Evolutionary conservation across 1,284 basidiomycete species (phyloP).

Genomic region (Sanghuangporus baumii): DNA sequence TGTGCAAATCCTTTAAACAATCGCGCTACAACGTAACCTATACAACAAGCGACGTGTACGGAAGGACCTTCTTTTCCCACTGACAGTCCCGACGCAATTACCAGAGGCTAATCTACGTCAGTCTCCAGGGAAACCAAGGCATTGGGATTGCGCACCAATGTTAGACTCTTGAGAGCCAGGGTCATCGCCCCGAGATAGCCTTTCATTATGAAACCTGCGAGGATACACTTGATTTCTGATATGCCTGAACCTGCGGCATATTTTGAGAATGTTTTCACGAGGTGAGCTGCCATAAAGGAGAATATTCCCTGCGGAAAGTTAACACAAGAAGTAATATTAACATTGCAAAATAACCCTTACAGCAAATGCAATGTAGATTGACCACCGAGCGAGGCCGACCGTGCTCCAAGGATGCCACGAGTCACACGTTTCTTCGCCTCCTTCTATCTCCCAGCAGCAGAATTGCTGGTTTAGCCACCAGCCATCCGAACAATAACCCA

Average conservation of each 20-base stretch:
- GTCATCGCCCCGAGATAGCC: constrained; percentile 90
- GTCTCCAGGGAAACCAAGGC: constrained; percentile 9
- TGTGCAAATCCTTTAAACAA: constrained; percentile 79
- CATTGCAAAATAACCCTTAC: constrained; percentile 40
- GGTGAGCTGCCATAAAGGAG: constrained; percentile 79
- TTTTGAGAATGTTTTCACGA: constrained; percentile 86
- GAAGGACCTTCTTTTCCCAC: constrained; percentile 99
- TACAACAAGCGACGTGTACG: constrained; percentile 94
- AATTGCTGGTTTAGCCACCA: constrained; percentile 99
- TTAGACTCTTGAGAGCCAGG: constrained; percentile 87
- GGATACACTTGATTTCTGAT: constrained; percentile 97
- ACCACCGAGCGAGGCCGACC: constrained; percentile 70
- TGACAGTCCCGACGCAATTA: constrained; percentile 96
- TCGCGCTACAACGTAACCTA: constrained; percentile 84
- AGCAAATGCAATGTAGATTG: constrained; percentile 85
- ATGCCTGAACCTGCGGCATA: constrained; percentile 98
- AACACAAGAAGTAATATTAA: constrained; percentile 1
- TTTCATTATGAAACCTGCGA: constrained; percentile 96
- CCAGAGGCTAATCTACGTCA: constrained; percentile 66
- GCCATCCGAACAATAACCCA: constrained; percentile 93
- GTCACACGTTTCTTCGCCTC: constrained; percentile 76
- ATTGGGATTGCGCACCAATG: constrained; percentile 57
- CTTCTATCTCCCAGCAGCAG: constrained; percentile 95
- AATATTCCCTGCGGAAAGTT: constrained; percentile 54
- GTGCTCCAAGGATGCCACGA: constrained; percentile 94